phyloP scores from a whole-genome alignment of 202 grass and related monocot genomes.

The Panicum virgatum region DNA sequence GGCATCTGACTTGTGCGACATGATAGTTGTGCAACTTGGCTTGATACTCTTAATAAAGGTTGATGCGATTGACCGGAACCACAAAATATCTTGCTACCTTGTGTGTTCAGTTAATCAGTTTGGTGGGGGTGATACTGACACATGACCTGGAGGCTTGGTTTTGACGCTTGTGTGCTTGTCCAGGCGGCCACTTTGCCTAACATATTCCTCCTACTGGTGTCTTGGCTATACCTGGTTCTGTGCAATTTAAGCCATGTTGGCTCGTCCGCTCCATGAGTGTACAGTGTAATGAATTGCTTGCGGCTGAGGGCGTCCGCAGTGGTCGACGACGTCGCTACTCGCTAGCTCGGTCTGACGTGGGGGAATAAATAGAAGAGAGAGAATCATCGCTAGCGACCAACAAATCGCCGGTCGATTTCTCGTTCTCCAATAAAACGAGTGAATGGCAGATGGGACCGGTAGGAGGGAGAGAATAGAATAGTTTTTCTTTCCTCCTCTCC shows the following conservation, averaged over 20 bases:
- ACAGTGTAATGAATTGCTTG: not conserved
- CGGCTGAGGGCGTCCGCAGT: too few relatives aligned
- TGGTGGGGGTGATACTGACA: not conserved
- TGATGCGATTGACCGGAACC: not conserved
- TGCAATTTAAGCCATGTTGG: too few relatives aligned
- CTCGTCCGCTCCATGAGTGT: too few relatives aligned
- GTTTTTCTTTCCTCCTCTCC: too few relatives aligned
- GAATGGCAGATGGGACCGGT: too few relatives aligned
- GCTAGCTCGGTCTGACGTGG: too few relatives aligned
- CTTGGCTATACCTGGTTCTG: not conserved
- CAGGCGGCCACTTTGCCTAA: not conserved
- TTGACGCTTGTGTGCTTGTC: not conserved
- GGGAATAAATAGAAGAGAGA: too few relatives aligned
- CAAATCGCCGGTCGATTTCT: too few relatives aligned
- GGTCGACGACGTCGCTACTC: too few relatives aligned
- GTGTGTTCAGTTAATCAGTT: not conserved
- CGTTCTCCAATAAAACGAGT: too few relatives aligned
- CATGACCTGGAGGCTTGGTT: not conserved
- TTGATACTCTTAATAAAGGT: constrained; percentile 4
- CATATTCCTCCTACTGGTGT: not conserved
- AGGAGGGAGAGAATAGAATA: too few relatives aligned
- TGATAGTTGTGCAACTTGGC: not conserved
- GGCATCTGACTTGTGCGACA: not conserved
- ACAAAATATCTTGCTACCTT: not conserved
- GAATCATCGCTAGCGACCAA: too few relatives aligned